Evolutionary conservation across 345 rosid genomes (phyloP).

Genomic region (Excoecaria cochinchinensis): DNA sequence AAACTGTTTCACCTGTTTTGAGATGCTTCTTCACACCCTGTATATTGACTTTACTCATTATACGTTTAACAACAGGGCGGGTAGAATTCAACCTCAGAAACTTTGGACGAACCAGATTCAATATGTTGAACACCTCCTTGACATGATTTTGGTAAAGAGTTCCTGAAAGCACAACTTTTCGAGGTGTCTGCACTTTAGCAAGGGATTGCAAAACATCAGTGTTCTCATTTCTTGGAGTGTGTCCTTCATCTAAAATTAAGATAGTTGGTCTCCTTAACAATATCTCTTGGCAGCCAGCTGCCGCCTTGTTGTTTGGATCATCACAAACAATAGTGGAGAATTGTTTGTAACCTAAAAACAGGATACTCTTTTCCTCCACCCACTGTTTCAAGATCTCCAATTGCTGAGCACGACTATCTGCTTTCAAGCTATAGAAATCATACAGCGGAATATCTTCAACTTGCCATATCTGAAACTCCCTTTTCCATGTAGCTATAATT

Average conservation of each 20-base stretch:
- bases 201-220: constrained; percentile 70
- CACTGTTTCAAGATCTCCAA: constrained; percentile 63
- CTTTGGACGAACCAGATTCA: constrained; percentile 87
- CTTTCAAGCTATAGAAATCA: constrained; percentile 73
- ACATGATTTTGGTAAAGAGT: constrained; percentile 90
- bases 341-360: constrained; percentile 87
- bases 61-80: constrained; percentile 45
- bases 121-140: constrained; percentile 76
- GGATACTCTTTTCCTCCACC: constrained; percentile 67
- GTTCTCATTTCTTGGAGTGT: constrained; percentile 78
- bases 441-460: constrained; percentile 65
- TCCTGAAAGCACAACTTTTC: constrained; percentile 88
- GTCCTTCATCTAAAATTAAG: constrained; percentile 88
- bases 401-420: constrained; percentile 68
- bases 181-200: constrained; percentile 72
- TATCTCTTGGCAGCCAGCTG: constrained; percentile 56
- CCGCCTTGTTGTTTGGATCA: constrained; percentile 26
- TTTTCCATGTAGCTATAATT: constrained; percentile 80
- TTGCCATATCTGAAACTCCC: constrained; percentile 77
- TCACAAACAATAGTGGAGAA: constrained; percentile 74
- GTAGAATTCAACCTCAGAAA: constrained; percentile 56
- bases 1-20: constrained; percentile 44
- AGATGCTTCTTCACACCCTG: constrained; percentile 46
- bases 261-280: constrained; percentile 67
- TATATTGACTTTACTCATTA: constrained; percentile 63